Evolutionary conservation across 352 stramenopile genomes (phyloP).

Genomic region (Phytophthora boehmeriae): DNA sequence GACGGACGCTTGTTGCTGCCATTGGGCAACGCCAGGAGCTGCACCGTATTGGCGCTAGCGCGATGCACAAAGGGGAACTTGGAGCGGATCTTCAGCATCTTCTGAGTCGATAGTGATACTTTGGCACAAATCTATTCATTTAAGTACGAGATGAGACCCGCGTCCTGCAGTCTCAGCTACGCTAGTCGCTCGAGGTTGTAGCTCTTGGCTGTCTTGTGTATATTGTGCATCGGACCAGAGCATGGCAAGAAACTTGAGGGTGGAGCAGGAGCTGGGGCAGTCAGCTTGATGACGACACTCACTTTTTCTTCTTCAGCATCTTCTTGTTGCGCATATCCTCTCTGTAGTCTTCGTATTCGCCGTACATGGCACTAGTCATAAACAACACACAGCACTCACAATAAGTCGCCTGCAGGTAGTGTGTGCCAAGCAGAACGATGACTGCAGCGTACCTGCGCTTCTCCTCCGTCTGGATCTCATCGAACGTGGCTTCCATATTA

Average conservation of each 20-base stretch:
- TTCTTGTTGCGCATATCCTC: conserved; percentile 89
- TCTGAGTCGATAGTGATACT: neutral
- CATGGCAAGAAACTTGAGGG: neutral
- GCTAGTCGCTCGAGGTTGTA: neutral
- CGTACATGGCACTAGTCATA: conserved; percentile 59
- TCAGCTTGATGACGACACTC: conserved; percentile 8
- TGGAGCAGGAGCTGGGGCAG: neutral
- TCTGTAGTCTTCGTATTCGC: conserved; percentile 84
- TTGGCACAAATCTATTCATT: neutral
- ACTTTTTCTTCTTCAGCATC: conserved; percentile 75
- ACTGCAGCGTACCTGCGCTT: conserved; percentile 61
- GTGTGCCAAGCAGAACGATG: too few relatives aligned
- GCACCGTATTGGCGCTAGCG: conserved; percentile 30
- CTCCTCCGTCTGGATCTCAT: conserved; percentile 89
- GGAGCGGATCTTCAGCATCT: conserved; percentile 28
- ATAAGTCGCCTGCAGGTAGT: too few relatives aligned
- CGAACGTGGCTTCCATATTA: conserved; percentile 87
- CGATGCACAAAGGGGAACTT: conserved; percentile 24
- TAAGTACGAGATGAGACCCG: neutral
- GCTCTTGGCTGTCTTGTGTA: neutral
- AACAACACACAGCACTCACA: conserved; percentile 2
- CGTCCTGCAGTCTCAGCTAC: too few relatives aligned
- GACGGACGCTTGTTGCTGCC: conserved; percentile 20
- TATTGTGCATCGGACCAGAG: conserved; percentile 5
- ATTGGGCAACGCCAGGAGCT: conserved; percentile 30